Evolutionary conservation across 2,329 filamentous ascomycete genomes (phyloP).

Genomic region (Botrytis sinoallii): DNA sequence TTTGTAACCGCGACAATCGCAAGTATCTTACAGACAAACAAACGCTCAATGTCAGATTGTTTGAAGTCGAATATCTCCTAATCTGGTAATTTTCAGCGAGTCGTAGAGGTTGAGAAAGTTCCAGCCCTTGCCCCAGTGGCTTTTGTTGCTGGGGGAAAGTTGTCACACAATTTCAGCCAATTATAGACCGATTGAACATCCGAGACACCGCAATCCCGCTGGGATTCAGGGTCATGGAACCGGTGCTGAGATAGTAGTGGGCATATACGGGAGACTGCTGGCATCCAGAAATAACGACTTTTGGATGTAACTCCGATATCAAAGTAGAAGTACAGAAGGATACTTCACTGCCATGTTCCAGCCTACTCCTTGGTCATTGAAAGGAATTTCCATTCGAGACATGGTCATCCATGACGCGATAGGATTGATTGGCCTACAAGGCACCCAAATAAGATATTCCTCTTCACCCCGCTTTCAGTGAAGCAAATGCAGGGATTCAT

Average conservation of each 20-base stretch:
- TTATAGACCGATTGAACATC: not conserved
- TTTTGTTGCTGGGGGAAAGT: slow-evolving; percentile 1
- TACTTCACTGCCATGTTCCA: slow-evolving; percentile 4
- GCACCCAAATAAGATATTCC: not conserved
- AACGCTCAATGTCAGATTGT: not conserved
- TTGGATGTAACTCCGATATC: not conserved
- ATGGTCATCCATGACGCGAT: not conserved
- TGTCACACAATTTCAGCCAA: not conserved
- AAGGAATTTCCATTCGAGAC: not conserved
- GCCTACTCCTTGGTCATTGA: not conserved
- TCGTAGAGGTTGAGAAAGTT: not conserved
- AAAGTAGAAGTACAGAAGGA: not conserved
- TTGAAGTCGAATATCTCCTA: not conserved
- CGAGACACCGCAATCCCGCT: not conserved
- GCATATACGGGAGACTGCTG: no score
- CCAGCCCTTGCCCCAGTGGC: not conserved
- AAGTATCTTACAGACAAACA: not conserved
- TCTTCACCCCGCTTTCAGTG: not conserved
- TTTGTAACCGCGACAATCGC: not conserved
- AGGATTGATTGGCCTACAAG: not conserved
- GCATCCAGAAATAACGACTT: not conserved
- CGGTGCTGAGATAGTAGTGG: not conserved
- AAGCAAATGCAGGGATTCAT: not conserved
- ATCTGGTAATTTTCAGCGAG: slow-evolving; percentile 3
- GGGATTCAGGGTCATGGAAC: not conserved